Evolutionary conservation across 1,284 basidiomycete genomes (phyloP), one percentile per base, ranked within the genome.

Genomic region (Porodaedalea pini): DNA sequence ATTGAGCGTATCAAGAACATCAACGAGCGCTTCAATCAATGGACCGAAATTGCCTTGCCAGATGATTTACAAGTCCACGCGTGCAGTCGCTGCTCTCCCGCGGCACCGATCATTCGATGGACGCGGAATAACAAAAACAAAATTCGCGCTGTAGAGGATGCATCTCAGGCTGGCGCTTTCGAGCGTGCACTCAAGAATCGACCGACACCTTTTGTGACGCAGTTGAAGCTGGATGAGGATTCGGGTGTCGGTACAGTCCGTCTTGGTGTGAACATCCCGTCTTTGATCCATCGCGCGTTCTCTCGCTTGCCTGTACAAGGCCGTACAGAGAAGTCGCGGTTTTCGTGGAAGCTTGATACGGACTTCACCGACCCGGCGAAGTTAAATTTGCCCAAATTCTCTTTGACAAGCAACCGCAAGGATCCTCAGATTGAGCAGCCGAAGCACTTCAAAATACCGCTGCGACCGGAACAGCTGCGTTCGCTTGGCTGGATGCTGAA

Each of bases 401-500:
- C 69, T 4, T 78, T 98, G 21, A 69, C 77, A 57, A 93, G 90
- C 68, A 98, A 98, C 73, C 88, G 85, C 62, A 67, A 69, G 2
- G 94, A 98, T 69, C 73, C 78, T 1, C 75, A 89, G 64, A 87
- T 93, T 62, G 66, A 67, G 0, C 94, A 96, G 64, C 95, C 94
- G 0, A 83, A 84, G 0, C 79, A 81, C 60, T 98, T 98, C 77
- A 81, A 79, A 65, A 73, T 85, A 15, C 71, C 79, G 13, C 79
- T 98, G 21, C 84, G 94, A 45, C 81, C 77, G 15, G 94, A 98
- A 68, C 94, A 98, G 69, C 78, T 91, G 11, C 88, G 95, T 40
- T 98, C 95, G 2, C 73, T 98, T 43, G 83, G 83, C 53, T 98
- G 94, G 94, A 98, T 98, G 95, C 73, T 96, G 21, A 70, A 76